These are phyloP conservation scores for Neohortaea acidophila DNA, from an alignment of 495 filamentous ascomycete genomes.

Conservation along the genomic window DNA sequence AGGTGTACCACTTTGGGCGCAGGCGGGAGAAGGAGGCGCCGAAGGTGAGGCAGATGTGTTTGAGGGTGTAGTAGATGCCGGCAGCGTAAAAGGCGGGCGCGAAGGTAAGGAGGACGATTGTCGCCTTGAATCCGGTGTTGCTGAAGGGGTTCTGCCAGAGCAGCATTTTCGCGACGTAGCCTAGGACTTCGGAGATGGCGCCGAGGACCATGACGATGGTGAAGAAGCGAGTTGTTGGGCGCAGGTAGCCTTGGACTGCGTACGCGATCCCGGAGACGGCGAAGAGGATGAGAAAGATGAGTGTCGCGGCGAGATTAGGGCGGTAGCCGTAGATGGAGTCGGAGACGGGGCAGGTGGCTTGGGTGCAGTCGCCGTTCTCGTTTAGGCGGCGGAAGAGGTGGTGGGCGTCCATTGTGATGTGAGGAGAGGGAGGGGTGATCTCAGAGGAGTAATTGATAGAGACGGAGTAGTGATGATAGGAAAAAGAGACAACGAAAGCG, in stretches of 20 bases:
- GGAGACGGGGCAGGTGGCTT: constrained; percentile 5
- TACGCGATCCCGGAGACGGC: constrained; percentile 9
- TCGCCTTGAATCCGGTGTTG: constrained; percentile 19
- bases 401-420: not conserved
- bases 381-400: constrained; percentile 1
- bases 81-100: constrained; percentile 45
- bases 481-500: not conserved
- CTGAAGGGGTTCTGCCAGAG: constrained; percentile 16
- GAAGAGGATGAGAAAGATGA: constrained; percentile 20
- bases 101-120: constrained; percentile 38
- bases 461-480: not conserved
- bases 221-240: constrained; percentile 14
- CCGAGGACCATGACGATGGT: constrained; percentile 18
- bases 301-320: constrained; percentile 11
- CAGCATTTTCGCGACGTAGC: constrained; percentile 17
- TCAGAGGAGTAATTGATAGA: not conserved
- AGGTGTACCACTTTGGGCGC: constrained; percentile 13
- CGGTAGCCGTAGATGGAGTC: constrained; percentile 15
- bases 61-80: constrained; percentile 39
- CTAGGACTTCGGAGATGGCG: constrained; percentile 12
- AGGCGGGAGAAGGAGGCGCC: constrained; percentile 11
- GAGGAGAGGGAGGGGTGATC: not conserved
- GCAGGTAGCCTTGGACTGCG: constrained; percentile 7
- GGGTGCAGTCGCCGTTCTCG: constrained; percentile 10
- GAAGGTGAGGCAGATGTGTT: constrained; percentile 10